Conservation (phyloP, 176 grass and related monocot genomes). For the Bonia amplexicaulis region DNA sequence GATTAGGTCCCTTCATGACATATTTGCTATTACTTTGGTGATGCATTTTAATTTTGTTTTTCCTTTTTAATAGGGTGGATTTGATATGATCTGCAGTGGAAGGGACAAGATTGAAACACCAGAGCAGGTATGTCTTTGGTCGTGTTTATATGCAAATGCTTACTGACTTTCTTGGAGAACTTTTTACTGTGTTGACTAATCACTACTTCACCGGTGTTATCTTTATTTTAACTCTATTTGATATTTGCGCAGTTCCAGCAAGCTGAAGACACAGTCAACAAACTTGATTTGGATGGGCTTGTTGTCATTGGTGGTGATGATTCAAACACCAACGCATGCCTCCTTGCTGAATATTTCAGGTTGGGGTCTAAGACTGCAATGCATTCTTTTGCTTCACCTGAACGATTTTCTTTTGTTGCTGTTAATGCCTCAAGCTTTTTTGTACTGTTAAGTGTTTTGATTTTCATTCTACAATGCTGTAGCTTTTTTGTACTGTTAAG, state of each 20-base stretch:
- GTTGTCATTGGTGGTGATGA: conserved; percentile 99
- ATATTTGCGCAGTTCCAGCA: conserved; percentile 75
- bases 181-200: neutral
- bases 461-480: too few species aligned
- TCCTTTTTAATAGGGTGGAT: conserved; percentile 65
- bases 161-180: neutral
- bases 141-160: neutral
- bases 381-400: too few species aligned
- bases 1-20: neutral
- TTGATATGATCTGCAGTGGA: conserved; percentile 99
- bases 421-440: neutral
- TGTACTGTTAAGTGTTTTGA: neutral
- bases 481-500: too few species aligned
- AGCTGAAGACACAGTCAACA: conserved; percentile 82
- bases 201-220: neutral
- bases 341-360: conserved; percentile 93
- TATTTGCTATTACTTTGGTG: neutral
- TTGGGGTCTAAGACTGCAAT: neutral
- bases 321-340: conserved; percentile 98
- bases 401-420: neutral
- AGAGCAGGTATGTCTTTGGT: conserved; percentile 60
- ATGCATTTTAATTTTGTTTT: neutral
- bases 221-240: conserved; percentile 11
- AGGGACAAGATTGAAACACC: conserved; percentile 99
- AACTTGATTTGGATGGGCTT: conserved; percentile 89